phyloP scores from a whole-genome alignment of 495 filamentous ascomycete species.

The Annulohypoxylon maeteangense region DNA sequence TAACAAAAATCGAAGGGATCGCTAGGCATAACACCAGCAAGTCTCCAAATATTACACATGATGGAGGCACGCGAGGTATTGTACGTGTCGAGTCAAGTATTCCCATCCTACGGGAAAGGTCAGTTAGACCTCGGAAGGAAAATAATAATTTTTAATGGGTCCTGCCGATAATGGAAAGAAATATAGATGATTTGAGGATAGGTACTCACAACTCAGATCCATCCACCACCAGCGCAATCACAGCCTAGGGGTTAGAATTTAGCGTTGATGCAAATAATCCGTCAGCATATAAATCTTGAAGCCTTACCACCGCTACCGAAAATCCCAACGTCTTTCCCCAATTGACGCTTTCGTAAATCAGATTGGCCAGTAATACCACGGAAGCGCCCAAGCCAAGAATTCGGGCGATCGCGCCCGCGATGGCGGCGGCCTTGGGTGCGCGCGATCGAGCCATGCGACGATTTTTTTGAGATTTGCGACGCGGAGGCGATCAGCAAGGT shows the following conservation, averaged over 20 bases:
- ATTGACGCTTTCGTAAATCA: constrained; percentile 43
- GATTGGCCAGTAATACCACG: constrained; percentile 43
- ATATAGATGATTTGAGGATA: constrained; percentile 4
- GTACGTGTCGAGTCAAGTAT: constrained; percentile 40
- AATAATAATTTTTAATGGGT: neutral
- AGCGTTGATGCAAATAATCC: constrained; percentile 9
- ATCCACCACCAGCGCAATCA: constrained; percentile 37
- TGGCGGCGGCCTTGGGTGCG: constrained; percentile 20
- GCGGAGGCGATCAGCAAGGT: neutral
- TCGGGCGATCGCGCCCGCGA: constrained; percentile 33
- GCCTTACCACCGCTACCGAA: constrained; percentile 37
- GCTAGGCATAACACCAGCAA: constrained; percentile 34
- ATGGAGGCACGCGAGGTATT: constrained; percentile 31
- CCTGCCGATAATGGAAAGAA: neutral
- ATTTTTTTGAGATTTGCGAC: neutral
- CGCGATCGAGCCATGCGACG: constrained; percentile 34
- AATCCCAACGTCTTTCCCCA: constrained; percentile 41
- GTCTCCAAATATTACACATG: constrained; percentile 32
- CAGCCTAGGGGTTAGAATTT: constrained; percentile 22
- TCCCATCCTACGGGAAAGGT: constrained; percentile 16
- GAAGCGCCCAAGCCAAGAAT: constrained; percentile 41
- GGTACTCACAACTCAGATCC: constrained; percentile 38
- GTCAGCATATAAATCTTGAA: neutral
- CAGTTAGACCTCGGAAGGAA: neutral
- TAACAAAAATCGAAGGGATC: constrained; percentile 34